Base-by-base conservation (phyloP, 805 yeast species). In the Nakazawaea laoshanensis region DNA sequence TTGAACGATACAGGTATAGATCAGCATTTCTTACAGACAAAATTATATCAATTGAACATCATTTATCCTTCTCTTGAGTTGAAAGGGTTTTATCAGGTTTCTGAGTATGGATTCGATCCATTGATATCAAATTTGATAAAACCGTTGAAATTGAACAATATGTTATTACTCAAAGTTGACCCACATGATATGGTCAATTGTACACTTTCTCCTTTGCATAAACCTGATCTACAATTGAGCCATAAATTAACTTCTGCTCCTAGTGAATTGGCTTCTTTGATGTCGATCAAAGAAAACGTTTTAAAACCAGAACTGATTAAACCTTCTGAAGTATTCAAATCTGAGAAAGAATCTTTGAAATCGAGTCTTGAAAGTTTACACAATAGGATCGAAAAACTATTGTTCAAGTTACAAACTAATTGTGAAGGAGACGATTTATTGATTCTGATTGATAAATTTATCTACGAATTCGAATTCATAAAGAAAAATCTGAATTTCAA, bases 221-320 rank as follows among this genome's bases (percentile, higher is more conserved):
- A n/a, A n/a, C n/a, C n/a, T n/a, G n/a, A n/a, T n/a, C n/a, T n/a
- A n/a, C n/a, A n/a, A n/a, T n/a, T n/a, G n/a, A n/a, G n/a, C n/a
- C n/a, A n/a, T n/a, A n/a, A n/a, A n/a, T 16, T 24, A 6, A 32
- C 28, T 11, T 18, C 26, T 4, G 24, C 32, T 3, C 25, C 29
- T 4, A 33, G 37, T 28, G 37, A 33, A 17, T 24, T 11, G 18
- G 26, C 37, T 13, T 23, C 37, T 4, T 24, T 35, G 19, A 31
- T 27, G 17, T 30, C 35, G 5, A 35, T 35, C 1, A 18, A 27
- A 17, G 24, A 21, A 12, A 16, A 30, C 4, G 13, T 21, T 5
- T 23, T 17, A 17, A 27, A 33, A 21, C 30, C 27, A 7, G 7
- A 17, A n/a, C 7, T 15, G 3, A 10, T 17, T 12, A 27, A 26